Base-by-base conservation (phyloP, 129 eudicot genomes). In the Chrysanthemum makinoi region DNA sequence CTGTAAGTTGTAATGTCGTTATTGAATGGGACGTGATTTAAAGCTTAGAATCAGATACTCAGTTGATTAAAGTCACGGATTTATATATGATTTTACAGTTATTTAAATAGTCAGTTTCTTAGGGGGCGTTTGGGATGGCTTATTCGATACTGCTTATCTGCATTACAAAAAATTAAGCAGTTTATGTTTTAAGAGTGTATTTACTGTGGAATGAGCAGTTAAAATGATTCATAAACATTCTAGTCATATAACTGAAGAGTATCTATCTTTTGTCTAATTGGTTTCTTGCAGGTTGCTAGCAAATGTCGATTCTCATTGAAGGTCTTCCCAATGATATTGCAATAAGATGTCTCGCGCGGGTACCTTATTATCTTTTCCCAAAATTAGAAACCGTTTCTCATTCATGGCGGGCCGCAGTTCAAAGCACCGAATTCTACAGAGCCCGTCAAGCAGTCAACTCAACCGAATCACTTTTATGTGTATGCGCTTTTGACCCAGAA, bases 251-350 rank as follows among this genome's bases (percentile, higher is more conserved):
- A 54, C 55, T 77, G 44, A 70, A 62, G 35, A 69, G 50, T 26
- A 28, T 63, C 69, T 26, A 28, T 63, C 69, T 18, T 71, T 1
- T n/a, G 35, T 71, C 18, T 54, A 70, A 43, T 63, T 12, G 22
- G 49, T 44, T 64, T 13, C 56, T 65, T 71, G 62, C 73, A 78
- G 82, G 62, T 56, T 55, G 68, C 62, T 55, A 46, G 30, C 56
- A 6, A 20, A 94, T 86, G 97, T 75, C 97, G 71, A 91, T 65
- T 65, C 88, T 95, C 63, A 87, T 95, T 58, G 97, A 95, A 80
- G 99, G 96, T 69, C 99, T 95, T 46, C 99, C 99, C 3, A 97
- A 95, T 78, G 96, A 88, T 53, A 94, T 95, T 69, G 91, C 90
- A 26, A 69, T 95, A 54, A 77, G 96, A 78, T 95, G 99, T 77